A percentile compares a stretch with the other conserved stretches of the same genome.
Conservation (phyloP, 2,329 filamentous ascomycete species). For the Aureobasidium sp. region DNA sequence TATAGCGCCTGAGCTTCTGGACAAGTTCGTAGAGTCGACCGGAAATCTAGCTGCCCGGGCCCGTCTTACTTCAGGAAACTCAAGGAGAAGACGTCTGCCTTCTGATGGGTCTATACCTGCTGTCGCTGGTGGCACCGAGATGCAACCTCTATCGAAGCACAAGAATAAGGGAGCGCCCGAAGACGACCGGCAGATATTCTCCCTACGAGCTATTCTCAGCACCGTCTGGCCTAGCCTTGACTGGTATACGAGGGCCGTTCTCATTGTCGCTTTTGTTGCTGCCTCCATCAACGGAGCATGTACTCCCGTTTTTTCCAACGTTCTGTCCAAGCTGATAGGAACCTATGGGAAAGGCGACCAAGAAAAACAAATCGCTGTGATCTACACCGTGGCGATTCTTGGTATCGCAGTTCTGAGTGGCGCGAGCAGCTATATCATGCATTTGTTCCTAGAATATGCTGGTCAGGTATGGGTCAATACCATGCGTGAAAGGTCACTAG, state of each 20-base stretch:
- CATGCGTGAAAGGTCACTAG: slow-evolving; percentile 60
- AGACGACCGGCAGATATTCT: not conserved
- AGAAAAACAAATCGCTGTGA: slow-evolving; percentile 44
- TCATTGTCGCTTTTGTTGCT: slow-evolving; percentile 54
- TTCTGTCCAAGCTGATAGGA: slow-evolving; percentile 63
- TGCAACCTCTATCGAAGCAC: not conserved
- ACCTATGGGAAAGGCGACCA: slow-evolving; percentile 55
- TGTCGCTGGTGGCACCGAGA: not conserved
- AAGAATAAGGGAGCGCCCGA: not conserved
- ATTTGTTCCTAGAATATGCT: slow-evolving; percentile 62
- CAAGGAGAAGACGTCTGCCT: slow-evolving; percentile 7
- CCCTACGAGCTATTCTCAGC: slow-evolving; percentile 48
- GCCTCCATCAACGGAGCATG: slow-evolving; percentile 57
- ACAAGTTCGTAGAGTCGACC: slow-evolving; percentile 19
- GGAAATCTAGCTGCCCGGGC: slow-evolving; percentile 18
- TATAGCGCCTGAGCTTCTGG: slow-evolving; percentile 14
- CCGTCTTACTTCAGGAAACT: not conserved
- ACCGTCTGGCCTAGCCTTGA: slow-evolving; percentile 64
- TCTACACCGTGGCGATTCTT: slow-evolving; percentile 64
- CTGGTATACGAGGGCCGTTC: slow-evolving; percentile 40
- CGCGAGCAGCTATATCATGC: slow-evolving; percentile 54
- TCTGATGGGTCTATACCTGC: not conserved
- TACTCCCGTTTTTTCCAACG: slow-evolving; percentile 67
- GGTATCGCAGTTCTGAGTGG: slow-evolving; percentile 61
- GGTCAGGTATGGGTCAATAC: slow-evolving; percentile 71